Percentiles rank a stretch among this genome's conserved stretches.
These are phyloP conservation scores for Tephrocybe rancida DNA, from an alignment of 768 basidiomycete species.

Conservation along the genomic window DNA sequence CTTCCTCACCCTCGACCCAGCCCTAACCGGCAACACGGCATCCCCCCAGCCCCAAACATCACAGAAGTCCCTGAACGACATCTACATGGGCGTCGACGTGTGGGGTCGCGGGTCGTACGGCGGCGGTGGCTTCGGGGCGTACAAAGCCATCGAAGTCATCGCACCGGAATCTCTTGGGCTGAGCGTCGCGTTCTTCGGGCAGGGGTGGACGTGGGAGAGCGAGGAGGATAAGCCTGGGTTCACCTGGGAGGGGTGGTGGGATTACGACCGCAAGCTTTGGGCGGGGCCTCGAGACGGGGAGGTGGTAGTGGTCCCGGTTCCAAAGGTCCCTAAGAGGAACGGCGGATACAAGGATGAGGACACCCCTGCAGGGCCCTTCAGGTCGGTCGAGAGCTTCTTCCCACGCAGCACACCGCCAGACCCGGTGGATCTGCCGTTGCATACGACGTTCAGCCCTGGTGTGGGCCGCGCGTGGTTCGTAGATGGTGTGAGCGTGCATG, in stretches of 20 bases:
- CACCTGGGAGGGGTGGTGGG: constrained; percentile 75
- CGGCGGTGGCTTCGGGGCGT: constrained; percentile 70
- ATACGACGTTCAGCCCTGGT: too few species aligned
- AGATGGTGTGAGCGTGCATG: too few species aligned
- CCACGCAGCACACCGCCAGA: too few species aligned
- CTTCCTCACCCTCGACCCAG: constrained; percentile 49
- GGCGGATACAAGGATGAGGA: too few species aligned
- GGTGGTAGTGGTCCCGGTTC: too few species aligned
- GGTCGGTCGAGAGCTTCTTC: too few species aligned
- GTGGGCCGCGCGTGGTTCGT: too few species aligned
- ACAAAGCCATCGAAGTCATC: constrained; percentile 68
- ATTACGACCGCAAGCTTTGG: constrained; percentile 73
- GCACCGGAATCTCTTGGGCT: constrained; percentile 60
- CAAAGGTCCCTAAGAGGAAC: too few species aligned
- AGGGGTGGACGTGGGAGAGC: constrained; percentile 84
- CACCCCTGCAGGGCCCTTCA: too few species aligned
- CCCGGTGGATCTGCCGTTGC: too few species aligned
- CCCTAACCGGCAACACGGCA: constrained; percentile 27
- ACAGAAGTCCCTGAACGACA: constrained; percentile 50
- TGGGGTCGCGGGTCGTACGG: constrained; percentile 81
- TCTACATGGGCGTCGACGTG: constrained; percentile 79
- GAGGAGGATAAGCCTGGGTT: constrained; percentile 61
- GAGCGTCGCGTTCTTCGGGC: constrained; percentile 79
- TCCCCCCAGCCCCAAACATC: constrained; percentile 20
- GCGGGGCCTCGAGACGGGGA: constrained; percentile 52